These are phyloP conservation scores for Asterochloris sp. DNA, from an alignment of 139 green algal genomes.

Conservation along the genomic window DNA sequence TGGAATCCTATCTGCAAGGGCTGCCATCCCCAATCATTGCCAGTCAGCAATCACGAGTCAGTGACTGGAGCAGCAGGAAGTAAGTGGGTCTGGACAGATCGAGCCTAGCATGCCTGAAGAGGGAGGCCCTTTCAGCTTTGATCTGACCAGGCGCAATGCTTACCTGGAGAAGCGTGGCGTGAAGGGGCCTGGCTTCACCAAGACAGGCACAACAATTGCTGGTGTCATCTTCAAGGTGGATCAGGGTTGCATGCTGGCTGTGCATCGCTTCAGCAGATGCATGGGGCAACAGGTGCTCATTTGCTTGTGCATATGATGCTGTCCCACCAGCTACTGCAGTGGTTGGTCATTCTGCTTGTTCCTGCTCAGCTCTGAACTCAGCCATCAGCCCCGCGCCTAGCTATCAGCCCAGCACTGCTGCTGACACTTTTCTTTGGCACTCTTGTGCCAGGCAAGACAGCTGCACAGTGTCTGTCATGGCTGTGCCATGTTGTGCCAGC, in stretches of 20 bases:
- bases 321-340: background rate
- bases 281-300: no score
- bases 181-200: constrained; percentile 65
- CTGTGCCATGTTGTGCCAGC: background rate
- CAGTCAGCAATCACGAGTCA: no score
- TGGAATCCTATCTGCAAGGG: no score
- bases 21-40: no score
- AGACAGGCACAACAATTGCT: constrained; percentile 97
- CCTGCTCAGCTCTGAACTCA: background rate
- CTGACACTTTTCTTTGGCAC: background rate
- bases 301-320: background rate
- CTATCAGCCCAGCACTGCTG: no score
- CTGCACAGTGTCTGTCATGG: background rate
- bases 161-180: constrained; percentile 72
- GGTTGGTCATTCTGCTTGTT: no score
- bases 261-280: no score
- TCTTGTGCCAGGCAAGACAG: no score
- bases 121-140: constrained; percentile 86
- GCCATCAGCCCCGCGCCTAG: background rate
- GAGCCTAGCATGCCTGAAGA: background rate
- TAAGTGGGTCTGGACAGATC: no score
- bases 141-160: constrained; percentile 84
- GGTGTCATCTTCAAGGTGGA: constrained; percentile 94
- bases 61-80: no score
- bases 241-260: background rate